phyloP scores from a whole-genome alignment of 176 grass and related monocot genomes.

The Rhynchospora tenuis region DNA sequence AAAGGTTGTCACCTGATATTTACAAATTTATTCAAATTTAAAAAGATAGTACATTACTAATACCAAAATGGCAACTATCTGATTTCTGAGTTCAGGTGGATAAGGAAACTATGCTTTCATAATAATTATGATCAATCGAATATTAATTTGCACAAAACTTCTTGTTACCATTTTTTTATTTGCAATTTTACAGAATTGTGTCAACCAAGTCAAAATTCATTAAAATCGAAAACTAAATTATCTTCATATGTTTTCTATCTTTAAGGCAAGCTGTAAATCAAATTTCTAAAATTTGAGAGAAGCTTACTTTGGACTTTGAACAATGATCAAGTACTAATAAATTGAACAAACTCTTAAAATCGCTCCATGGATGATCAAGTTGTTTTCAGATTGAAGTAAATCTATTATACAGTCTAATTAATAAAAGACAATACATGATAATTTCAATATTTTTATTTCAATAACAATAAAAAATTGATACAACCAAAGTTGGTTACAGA shows the following conservation, averaged over 20 bases:
- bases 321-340: background rate
- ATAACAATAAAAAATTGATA: background rate
- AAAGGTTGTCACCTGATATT: constrained; percentile 52
- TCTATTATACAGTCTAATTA: background rate
- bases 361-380: background rate
- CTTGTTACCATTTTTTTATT: background rate
- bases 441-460: background rate
- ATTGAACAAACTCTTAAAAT: background rate
- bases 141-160: background rate
- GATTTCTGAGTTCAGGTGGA: background rate
- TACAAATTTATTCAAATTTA: background rate
- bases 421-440: background rate
- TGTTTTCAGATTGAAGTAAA: background rate
- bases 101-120: background rate
- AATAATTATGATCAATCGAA: background rate
- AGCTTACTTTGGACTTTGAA: background rate
- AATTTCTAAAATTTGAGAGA: background rate
- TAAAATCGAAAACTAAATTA: background rate
- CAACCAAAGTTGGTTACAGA: background rate
- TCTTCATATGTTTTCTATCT: background rate
- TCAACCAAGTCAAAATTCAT: background rate
- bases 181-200: background rate
- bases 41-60: background rate
- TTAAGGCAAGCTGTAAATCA: background rate
- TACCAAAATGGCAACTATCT: background rate